Percentiles rank a stretch among this genome's conserved stretches.
Conservation (phyloP, 192 early-diverging fungal genomes). For the Coemansia sp. region DNA sequence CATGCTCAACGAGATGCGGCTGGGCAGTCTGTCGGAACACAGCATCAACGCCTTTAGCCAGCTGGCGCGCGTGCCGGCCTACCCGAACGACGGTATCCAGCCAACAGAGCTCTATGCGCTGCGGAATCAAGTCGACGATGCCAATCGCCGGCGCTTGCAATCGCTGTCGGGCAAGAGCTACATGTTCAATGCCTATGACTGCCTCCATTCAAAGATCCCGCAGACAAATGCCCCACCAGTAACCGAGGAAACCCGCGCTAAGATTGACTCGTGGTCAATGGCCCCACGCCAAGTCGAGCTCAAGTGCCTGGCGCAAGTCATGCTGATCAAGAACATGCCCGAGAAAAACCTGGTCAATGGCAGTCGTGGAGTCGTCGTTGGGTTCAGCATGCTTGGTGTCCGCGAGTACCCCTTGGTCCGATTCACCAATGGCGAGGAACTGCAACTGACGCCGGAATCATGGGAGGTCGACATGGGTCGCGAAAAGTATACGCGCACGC, state of each 20-base stretch:
- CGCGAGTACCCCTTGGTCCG: constrained; percentile 49
- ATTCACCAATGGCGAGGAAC: constrained; percentile 49
- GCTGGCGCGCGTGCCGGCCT: constrained; percentile 58
- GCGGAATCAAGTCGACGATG: constrained; percentile 74
- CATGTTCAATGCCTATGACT: constrained; percentile 59
- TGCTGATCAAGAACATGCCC: constrained; percentile 80
- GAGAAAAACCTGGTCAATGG: constrained; percentile 75
- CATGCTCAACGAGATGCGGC: constrained; percentile 86
- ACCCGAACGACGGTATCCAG: constrained; percentile 63
- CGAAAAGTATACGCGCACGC: constrained; percentile 40
- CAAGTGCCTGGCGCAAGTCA: constrained; percentile 82
- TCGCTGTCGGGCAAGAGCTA: constrained; percentile 57
- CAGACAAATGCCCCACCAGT: neutral
- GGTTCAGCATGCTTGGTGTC: constrained; percentile 38
- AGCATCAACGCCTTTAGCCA: constrained; percentile 57
- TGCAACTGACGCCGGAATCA: constrained; percentile 59
- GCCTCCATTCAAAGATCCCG: constrained; percentile 14
- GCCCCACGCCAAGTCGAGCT: constrained; percentile 64
- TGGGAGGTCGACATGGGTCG: constrained; percentile 60
- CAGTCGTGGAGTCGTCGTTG: constrained; percentile 66
- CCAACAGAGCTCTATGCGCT: constrained; percentile 78
- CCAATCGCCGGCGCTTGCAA: constrained; percentile 64
- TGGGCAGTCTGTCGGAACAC: constrained; percentile 65
- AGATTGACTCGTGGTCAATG: constrained; percentile 44
- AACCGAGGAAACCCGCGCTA: constrained; percentile 21